Percentiles rank a stretch among this genome's conserved stretches.
Evolutionary conservation across 805 yeast genomes (phyloP).

Genomic region (Spathaspora passalidarum): DNA sequence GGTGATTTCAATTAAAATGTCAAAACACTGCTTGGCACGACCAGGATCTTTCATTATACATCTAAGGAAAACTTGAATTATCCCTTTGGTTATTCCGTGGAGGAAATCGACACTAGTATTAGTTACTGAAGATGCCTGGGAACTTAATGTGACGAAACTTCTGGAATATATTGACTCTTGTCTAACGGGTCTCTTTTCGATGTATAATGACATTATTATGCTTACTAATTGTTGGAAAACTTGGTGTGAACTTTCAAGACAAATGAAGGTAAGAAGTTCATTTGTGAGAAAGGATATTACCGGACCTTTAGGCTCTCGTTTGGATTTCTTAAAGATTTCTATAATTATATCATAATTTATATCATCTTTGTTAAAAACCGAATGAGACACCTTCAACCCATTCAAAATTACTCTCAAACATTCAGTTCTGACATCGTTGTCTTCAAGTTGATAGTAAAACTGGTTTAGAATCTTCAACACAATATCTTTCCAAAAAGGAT

Average conservation of each 20-base stretch:
- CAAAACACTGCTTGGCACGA: constrained; percentile 28
- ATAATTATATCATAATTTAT: constrained; percentile 30
- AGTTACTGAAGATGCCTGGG: neutral
- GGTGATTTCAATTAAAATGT: constrained; percentile 32
- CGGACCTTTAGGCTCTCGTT: constrained; percentile 25
- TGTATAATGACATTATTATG: constrained; percentile 6
- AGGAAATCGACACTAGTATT: constrained; percentile 8
- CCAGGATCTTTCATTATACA: constrained; percentile 18
- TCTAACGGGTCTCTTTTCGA: constrained; percentile 1
- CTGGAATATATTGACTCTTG: constrained; percentile 5
- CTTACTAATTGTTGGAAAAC: constrained; percentile 15
- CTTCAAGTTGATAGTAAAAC: constrained; percentile 29
- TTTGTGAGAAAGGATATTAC: constrained; percentile 29
- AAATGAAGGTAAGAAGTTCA: constrained; percentile 22
- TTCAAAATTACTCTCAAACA: constrained; percentile 33
- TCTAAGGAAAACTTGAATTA: constrained; percentile 23
- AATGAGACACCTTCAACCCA: constrained; percentile 31
- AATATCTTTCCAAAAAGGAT: constrained; percentile 51
- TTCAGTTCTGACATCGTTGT: constrained; percentile 23
- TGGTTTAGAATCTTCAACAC: constrained; percentile 42
- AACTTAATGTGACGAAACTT: constrained; percentile 7
- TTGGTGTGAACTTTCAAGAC: constrained; percentile 12
- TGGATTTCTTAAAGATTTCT: constrained; percentile 27
- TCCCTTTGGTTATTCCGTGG: constrained; percentile 20
- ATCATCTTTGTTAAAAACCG: constrained; percentile 25